Base-by-base conservation (phyloP, 306 rosid genomes). In the Hippophae rhamnoides region DNA sequence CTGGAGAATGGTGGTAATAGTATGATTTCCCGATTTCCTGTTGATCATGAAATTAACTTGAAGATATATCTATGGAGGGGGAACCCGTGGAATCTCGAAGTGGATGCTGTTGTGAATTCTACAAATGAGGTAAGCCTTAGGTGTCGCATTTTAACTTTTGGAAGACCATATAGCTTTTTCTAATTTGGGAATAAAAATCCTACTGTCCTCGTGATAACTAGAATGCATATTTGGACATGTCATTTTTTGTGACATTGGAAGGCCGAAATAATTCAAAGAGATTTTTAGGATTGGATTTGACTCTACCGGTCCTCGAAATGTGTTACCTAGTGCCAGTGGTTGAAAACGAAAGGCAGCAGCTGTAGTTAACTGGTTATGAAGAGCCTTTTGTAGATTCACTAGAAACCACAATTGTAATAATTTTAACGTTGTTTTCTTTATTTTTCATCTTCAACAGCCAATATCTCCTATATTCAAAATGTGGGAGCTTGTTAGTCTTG, bases 51-150 rank as follows among this genome's bases (percentile, higher is more conserved):
- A 52, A 73, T 84, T 68, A 88, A 88, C 71, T 82, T 79, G 0
- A 89, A 74, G 92, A 82, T 88, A 73, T 93, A 88, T 73, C 74
- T 93, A 57, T 93, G 99, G 99, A 84, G 95, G 72, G 99, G 99
- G 62, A 67, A 82, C 64, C 95, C 99, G 4, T 93, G 99, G 99
- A 93, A 86, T 76, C 89, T 93, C 43, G 99, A 89, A 77, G 99
- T 88, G 68, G 99, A 93, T 80, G 97, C 97, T 47, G 95, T 93
- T 53, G 97, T 93, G 58, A 93, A 93, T 80, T 86, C 99, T 3
- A 88, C 97, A 52, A 93, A 88, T 69, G 99, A 93, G 90, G 99
- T 86, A 38, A 71, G 87, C 60, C 7, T 25, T 43, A 44, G 69
- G 8, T 40, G 12, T 48, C 10, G 57, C 25, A 45, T 13, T 47